A percentile compares a stretch with the other conserved stretches of the same genome.
phyloP scores from a whole-genome alignment of 2,329 filamentous ascomycete species.

The Fusarium clavum region DNA sequence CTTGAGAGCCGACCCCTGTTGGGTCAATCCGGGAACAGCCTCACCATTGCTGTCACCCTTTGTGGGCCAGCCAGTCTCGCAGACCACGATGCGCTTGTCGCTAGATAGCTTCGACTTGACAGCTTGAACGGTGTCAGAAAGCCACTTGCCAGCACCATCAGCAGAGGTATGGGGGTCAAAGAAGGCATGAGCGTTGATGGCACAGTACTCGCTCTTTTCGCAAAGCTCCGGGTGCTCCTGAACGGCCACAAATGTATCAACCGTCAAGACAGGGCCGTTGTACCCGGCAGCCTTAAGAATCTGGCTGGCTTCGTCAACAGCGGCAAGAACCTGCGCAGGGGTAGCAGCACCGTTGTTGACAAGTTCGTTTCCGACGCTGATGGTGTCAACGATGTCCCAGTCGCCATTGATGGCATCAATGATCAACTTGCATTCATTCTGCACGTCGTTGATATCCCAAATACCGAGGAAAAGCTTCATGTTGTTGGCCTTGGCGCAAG shows the following conservation, averaged over 20 bases:
- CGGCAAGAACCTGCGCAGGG: conserved; percentile 65
- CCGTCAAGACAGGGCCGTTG: conserved; percentile 78
- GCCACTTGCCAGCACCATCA: conserved; percentile 73
- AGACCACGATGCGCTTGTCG: conserved; percentile 75
- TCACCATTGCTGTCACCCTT: conserved; percentile 72
- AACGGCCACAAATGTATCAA: conserved; percentile 81
- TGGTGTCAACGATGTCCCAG: conserved; percentile 76
- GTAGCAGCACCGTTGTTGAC: conserved; percentile 72
- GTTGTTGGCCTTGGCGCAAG: conserved; percentile 71
- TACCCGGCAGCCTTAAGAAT: conserved; percentile 73
- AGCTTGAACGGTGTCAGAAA: conserved; percentile 64
- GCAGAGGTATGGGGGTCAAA: conserved; percentile 76
- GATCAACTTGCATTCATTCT: conserved; percentile 69
- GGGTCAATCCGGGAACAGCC: conserved; percentile 74
- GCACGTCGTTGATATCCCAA: conserved; percentile 70
- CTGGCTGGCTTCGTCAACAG: conserved; percentile 67
- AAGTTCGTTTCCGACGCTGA: conserved; percentile 84
- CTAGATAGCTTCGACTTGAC: conserved; percentile 58
- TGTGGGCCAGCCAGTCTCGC: conserved; percentile 88
- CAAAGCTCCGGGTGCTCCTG: conserved; percentile 76
- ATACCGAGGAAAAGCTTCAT: conserved; percentile 82
- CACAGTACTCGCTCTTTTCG: conserved; percentile 79
- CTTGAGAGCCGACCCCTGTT: conserved; percentile 74
- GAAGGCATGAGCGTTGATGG: conserved; percentile 86
- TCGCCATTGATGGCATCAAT: conserved; percentile 68